Evolutionary conservation across 345 rosid genomes (phyloP), one percentile per base, ranked within the genome.

Genomic region (Populus davidiana): DNA sequence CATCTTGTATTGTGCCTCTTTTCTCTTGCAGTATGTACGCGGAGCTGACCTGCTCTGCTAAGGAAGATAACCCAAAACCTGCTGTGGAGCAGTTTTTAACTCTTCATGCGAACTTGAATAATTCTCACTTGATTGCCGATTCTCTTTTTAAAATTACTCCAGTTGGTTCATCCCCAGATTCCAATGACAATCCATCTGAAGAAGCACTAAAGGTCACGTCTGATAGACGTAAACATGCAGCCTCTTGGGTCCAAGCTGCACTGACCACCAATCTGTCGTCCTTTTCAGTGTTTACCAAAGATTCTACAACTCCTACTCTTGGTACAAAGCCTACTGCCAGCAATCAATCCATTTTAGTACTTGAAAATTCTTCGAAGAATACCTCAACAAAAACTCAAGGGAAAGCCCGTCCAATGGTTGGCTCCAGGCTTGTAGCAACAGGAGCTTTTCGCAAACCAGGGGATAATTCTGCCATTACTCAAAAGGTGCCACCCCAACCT

Each of bases 181-280:
- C 72, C 7, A 91, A 85, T 82, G 96, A 85, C 75, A 82, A 35
- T 61, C 86, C 82, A 67, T 83, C 92, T 0, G 98, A 96, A 87
- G 96, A 92, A 87, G 93, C 89, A 50, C 27, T 86, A 33, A 92
- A 96, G 79, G 70, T 82, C 6, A 79, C 89, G 16, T 78, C 87
- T 2, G 95, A 91, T 76, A 87, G 89, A 78, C 89, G 84, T 78
- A 96, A 89, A 81, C 85, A 79, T 70, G 97, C 97, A 54, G 85
- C 90, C 73, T 78, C 85, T 17, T 96, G 99, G 99, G 92, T 96
- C 72, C 95, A 96, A 82, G 95, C 95, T 76, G 99, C 99, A 38
- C 72, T 96, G 78, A 83, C 89, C 75, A 91, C 97, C 71, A 91
- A 93, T 67, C 78, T 96, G 79, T 93, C 97, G 0, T 70, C 94